Percentiles rank a stretch among this genome's conserved stretches.
Evolutionary conservation across 2,329 filamentous ascomycete genomes (phyloP).

Genomic region (Colletotrichum sp.): DNA sequence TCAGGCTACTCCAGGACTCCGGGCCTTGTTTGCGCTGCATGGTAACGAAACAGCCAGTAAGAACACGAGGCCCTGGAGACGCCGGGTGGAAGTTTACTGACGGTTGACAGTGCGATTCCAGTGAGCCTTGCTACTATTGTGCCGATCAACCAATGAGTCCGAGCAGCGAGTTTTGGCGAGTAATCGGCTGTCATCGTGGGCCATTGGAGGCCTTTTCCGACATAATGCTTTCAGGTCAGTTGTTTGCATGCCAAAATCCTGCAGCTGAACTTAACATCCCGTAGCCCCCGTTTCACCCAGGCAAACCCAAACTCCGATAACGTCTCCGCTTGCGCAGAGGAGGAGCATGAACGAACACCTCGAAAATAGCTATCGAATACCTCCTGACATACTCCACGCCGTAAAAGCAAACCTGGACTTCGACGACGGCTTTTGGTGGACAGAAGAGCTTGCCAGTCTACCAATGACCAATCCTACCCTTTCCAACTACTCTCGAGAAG

Average conservation of each 20-base stretch:
- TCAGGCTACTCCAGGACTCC: conserved; percentile 52
- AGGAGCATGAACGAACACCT: conserved; percentile 58
- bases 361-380: conserved; percentile 48
- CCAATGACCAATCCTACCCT: conserved; percentile 42
- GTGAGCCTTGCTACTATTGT: conserved; percentile 54
- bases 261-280: not conserved
- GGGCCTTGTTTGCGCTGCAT: conserved; percentile 58
- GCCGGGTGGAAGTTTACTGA: not conserved
- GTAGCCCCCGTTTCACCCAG: conserved; percentile 51
- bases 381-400: conserved; percentile 42
- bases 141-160: conserved; percentile 38
- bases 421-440: conserved; percentile 64
- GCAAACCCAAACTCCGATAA: conserved; percentile 53
- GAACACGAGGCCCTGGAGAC: conserved; percentile 19
- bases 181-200: conserved; percentile 57
- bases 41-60: conserved; percentile 50
- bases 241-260: not conserved
- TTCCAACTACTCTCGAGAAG: conserved; percentile 42
- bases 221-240: conserved; percentile 54
- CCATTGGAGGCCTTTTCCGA: conserved; percentile 52
- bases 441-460: conserved; percentile 50
- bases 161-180: conserved; percentile 50
- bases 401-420: conserved; percentile 55
- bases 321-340: conserved; percentile 53
- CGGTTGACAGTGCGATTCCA: conserved; percentile 53